A percentile compares a stretch with the other conserved stretches of the same genome.
These are phyloP conservation scores for Penicillium cataractarum DNA, from an alignment of 495 filamentous ascomycete genomes.

Conservation along the genomic window DNA sequence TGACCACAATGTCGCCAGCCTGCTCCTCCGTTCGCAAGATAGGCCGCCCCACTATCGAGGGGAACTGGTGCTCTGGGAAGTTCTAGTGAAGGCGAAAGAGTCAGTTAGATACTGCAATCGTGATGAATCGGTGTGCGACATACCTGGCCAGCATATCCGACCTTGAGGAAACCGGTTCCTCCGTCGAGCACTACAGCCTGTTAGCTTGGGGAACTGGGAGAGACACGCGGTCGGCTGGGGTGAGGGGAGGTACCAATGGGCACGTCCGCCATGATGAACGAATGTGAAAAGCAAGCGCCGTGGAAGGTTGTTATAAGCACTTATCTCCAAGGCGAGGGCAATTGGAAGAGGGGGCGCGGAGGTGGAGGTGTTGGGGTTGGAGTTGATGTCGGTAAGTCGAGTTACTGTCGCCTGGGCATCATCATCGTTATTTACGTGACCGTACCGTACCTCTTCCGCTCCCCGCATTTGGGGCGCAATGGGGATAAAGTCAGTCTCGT, in stretches of 20 bases:
- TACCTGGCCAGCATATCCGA: constrained; percentile 92
- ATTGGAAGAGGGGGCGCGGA: constrained; percentile 29
- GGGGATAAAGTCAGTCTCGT: constrained; percentile 13
- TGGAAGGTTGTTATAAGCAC: constrained; percentile 9
- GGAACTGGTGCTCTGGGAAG: constrained; percentile 98
- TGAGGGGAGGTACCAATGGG: constrained; percentile 63
- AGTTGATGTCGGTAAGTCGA: constrained; percentile 29
- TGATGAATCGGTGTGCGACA: constrained; percentile 20
- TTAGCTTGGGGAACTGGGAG: constrained; percentile 34
- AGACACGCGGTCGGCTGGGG: constrained; percentile 31
- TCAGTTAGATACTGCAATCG: constrained; percentile 13
- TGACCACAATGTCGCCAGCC: constrained; percentile 76
- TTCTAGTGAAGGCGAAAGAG: constrained; percentile 58
- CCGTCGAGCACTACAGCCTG: constrained; percentile 87
- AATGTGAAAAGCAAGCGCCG: constrained; percentile 12
- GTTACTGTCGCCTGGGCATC: constrained; percentile 25
- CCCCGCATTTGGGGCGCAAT: constrained; percentile 24
- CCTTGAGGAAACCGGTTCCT: constrained; percentile 99
- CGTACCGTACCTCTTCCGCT: constrained; percentile 28
- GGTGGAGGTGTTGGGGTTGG: constrained; percentile 11
- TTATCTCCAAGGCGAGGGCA: constrained; percentile 28
- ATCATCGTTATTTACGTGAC: constrained; percentile 41
- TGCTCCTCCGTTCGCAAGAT: constrained; percentile 96
- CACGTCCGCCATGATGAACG: constrained; percentile 65
- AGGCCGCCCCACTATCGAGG: constrained; percentile 96